Percentiles rank a stretch among this genome's conserved stretches.
phyloP scores from a whole-genome alignment of 2,329 filamentous ascomycete species.

The Sordariomycetes sp. region DNA sequence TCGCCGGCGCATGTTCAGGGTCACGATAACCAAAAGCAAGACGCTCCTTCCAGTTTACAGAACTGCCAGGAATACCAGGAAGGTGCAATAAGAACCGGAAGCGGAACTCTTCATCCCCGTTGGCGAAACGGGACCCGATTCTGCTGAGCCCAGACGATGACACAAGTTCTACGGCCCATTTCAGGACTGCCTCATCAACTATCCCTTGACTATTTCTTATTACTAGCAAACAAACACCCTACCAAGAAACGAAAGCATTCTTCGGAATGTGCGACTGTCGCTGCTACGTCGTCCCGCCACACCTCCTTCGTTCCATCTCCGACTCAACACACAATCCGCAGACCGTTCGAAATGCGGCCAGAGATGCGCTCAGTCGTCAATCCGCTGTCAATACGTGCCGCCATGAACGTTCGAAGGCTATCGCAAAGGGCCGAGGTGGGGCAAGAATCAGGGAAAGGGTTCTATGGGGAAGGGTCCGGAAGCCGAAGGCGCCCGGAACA shows the following conservation, averaged over 20 bases:
- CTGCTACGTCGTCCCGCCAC: constrained; percentile 33
- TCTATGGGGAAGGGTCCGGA: neutral
- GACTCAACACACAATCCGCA: constrained; percentile 25
- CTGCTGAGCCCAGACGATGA: neutral
- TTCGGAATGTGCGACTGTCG: constrained; percentile 7
- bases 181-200: neutral
- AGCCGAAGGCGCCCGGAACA: neutral
- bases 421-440: constrained; percentile 7
- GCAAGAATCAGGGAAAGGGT: neutral
- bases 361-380: constrained; percentile 20
- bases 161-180: neutral
- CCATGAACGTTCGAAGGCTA: constrained; percentile 21
- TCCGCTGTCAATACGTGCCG: constrained; percentile 19
- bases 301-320: constrained; percentile 31
- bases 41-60: neutral
- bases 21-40: neutral
- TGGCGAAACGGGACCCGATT: neutral
- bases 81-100: neutral
- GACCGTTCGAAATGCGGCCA: constrained; percentile 23
- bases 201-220: neutral
- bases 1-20: neutral
- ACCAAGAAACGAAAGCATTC: neutral
- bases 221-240: neutral
- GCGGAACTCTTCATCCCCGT: neutral
- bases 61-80: neutral